Base-by-base conservation (phyloP, 305 asterid species). In the Solanum chacoense region DNA sequence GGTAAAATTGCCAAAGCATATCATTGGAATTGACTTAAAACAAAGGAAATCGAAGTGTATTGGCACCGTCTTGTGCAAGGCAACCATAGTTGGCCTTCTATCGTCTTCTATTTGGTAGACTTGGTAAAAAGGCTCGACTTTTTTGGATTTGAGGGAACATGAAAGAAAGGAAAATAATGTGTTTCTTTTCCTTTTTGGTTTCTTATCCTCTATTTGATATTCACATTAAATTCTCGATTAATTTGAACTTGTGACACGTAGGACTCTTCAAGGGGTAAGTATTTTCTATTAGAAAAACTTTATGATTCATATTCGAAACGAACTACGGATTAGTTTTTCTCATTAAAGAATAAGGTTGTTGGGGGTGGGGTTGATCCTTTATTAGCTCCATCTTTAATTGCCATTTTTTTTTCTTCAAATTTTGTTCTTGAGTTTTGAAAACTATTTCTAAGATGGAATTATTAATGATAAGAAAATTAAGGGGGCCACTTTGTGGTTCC, bases 191-290 rank as follows among this genome's bases (percentile, higher is more conserved):
- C 4, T 32, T 74, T 74, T 32, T 74, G 14, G 36, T 32, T 32
- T 74, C 8, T 31, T 22, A 4, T 5, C 37, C 3, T 10, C 11
- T 1, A 9, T 72, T 0, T 18, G 2, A 22, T 32, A 4, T 5
- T 72, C 36, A 29, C 11, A 29, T 18, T 18, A 2, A 9, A 9
- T 18, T 31, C 14, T 32, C 4, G 11, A 29, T 29, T 28, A 72
- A 72, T 29, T 0, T 72, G 6, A 16, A 13, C 20, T 28, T 0
- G n/a, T 6, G 14, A 0, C 1, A 7, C 1, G 0, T 1, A 14
- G 1, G 36, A 7, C 22, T 71, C 76, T 6, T 69, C 18, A 11
- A 10, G 2, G 18, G 34, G 6, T 14, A 28, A 28, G 2, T 14
- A 71, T 71, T 2, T 11, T 1, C 34, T 11, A 69, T 26, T 65